Evolutionary conservation across 176 grass and related monocot species (phyloP).

Genomic region (Lolium multiflorum): DNA sequence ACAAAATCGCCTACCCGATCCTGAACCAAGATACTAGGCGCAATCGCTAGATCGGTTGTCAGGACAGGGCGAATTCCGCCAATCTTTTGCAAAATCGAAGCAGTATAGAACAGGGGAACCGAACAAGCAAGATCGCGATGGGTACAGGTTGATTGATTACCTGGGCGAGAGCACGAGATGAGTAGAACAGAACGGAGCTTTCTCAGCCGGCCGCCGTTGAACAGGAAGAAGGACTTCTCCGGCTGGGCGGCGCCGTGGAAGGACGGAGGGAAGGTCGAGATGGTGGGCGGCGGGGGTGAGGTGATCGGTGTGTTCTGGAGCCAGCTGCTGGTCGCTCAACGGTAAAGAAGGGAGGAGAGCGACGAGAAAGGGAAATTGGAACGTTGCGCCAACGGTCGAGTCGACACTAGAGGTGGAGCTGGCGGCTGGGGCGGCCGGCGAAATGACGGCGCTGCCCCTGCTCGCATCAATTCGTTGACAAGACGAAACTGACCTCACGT

Average conservation of each 20-base stretch:
- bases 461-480: neutral
- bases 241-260: neutral
- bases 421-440: neutral
- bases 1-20: no score
- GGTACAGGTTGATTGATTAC: neutral
- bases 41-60: neutral
- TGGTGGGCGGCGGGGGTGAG: neutral
- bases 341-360: constrained; percentile 6
- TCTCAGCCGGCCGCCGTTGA: neutral
- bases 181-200: neutral
- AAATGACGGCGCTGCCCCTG: neutral
- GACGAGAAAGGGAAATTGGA: neutral
- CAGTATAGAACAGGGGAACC: neutral
- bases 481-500: neutral
- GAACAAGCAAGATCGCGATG: neutral
- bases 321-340: neutral
- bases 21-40: neutral
- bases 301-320: neutral
- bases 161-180: neutral
- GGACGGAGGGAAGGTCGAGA: neutral
- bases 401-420: neutral
- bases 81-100: neutral
- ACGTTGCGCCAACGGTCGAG: constrained; percentile 27
- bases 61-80: neutral
- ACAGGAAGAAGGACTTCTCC: neutral